These are phyloP conservation scores for Aspergillus awamori DNA, from an alignment of 2,329 filamentous ascomycete species.

Conservation along the genomic window DNA sequence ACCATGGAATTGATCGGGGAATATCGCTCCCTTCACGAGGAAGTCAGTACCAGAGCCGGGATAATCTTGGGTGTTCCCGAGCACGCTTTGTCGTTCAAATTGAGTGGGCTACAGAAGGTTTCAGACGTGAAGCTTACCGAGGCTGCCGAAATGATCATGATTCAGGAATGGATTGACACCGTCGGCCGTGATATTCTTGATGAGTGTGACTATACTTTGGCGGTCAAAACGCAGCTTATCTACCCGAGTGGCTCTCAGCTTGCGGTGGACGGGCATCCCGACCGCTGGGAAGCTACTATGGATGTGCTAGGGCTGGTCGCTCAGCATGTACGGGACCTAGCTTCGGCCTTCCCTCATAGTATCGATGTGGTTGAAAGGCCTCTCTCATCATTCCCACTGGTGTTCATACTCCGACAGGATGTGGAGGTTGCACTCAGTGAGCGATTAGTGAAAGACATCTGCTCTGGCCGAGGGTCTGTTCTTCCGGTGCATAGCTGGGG, in stretches of 20 bases:
- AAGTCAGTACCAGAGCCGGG: conserved; percentile 50
- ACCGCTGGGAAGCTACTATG: conserved; percentile 55
- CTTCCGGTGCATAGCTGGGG: conserved; percentile 26
- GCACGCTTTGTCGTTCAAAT: conserved; percentile 65
- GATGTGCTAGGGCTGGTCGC: conserved; percentile 47
- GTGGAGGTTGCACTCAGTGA: conserved; percentile 51
- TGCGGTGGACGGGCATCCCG: conserved; percentile 56
- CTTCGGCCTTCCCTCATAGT: conserved; percentile 44
- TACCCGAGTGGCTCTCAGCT: conserved; percentile 58
- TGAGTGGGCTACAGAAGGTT: conserved; percentile 63
- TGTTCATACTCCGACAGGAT: conserved; percentile 57
- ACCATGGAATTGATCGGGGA: conserved; percentile 28
- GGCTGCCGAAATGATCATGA: conserved; percentile 53
- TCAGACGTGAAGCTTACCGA: conserved; percentile 50
- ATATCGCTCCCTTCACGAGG: conserved; percentile 45
- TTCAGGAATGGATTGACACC: conserved; percentile 55
- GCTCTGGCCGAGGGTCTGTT: conserved; percentile 30
- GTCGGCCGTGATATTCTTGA: conserved; percentile 65
- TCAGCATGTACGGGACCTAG: conserved; percentile 40
- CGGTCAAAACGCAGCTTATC: conserved; percentile 59
- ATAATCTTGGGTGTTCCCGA: conserved; percentile 65
- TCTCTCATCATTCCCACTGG: conserved; percentile 55
- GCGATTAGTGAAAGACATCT: conserved; percentile 48
- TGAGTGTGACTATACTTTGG: conserved; percentile 62
- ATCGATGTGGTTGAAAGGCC: conserved; percentile 53